These are phyloP conservation scores for Gautieria morchelliformis DNA, from an alignment of 768 basidiomycete species.

Conservation along the genomic window DNA sequence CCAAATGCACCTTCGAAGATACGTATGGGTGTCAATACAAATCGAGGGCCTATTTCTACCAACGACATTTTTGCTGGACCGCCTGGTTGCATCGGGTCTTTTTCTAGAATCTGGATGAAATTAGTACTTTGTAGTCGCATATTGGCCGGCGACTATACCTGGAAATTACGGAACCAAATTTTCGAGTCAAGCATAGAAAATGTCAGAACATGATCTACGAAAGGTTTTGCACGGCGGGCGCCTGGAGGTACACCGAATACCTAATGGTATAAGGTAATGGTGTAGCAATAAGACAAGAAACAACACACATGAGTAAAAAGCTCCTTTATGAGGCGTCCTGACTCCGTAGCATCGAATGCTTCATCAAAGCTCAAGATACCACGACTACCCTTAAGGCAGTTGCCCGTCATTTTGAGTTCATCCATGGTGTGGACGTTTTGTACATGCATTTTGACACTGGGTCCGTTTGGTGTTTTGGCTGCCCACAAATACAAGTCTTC, in stretches of 20 bases:
- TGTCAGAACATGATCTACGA: slow-evolving; percentile 94
- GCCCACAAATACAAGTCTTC: slow-evolving; percentile 97
- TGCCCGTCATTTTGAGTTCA: slow-evolving; percentile 98
- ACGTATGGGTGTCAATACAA: slow-evolving; percentile 93
- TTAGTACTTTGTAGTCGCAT: neutral
- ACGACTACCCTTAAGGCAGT: slow-evolving; percentile 92
- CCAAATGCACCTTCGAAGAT: slow-evolving; percentile 98
- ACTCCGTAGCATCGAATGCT: slow-evolving; percentile 81
- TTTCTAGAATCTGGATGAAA: slow-evolving; percentile 70
- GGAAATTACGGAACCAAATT: slow-evolving; percentile 99
- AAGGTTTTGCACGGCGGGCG: slow-evolving; percentile 90
- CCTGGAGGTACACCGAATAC: slow-evolving; percentile 90
- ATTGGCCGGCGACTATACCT: slow-evolving; percentile 41
- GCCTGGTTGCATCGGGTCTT: slow-evolving; percentile 82
- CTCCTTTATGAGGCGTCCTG: slow-evolving; percentile 83
- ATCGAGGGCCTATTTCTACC: slow-evolving; percentile 94
- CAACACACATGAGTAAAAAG: slow-evolving; percentile 79
- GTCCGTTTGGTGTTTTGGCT: slow-evolving; percentile 94
- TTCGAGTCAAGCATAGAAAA: slow-evolving; percentile 94
- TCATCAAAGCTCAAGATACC: slow-evolving; percentile 90
- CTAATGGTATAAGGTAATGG: slow-evolving; percentile 29
- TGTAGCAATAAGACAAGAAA: neutral
- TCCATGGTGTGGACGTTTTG: slow-evolving; percentile 99
- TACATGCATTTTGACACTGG: slow-evolving; percentile 94
- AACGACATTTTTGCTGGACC: slow-evolving; percentile 81